Conservation (phyloP, 78 protist species). For the Andalucia godoyi region DNA sequence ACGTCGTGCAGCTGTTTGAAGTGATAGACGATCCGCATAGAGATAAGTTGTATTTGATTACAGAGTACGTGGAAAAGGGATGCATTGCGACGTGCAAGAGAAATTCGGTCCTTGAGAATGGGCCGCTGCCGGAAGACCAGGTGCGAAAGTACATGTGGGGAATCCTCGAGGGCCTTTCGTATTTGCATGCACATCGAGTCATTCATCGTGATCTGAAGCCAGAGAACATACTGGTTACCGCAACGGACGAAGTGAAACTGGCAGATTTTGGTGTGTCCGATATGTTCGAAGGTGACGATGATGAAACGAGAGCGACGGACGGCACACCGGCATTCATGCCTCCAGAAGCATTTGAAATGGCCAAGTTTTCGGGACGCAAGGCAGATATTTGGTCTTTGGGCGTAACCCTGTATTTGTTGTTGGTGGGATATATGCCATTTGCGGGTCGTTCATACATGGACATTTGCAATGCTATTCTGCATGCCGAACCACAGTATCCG, state of each 20-base stretch:
- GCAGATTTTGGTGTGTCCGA: conserved; percentile 49
- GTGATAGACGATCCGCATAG: conserved; percentile 65
- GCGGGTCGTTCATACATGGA: too few species aligned
- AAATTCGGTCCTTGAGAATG: too few species aligned
- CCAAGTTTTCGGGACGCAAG: neutral
- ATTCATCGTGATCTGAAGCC: conserved; percentile 62
- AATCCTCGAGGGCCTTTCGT: conserved; percentile 36
- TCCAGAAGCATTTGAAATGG: neutral
- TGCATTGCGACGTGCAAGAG: too few species aligned
- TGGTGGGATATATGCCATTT: too few species aligned
- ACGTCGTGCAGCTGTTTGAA: conserved; percentile 59
- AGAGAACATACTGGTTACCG: conserved; percentile 44
- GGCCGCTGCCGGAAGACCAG: conserved; percentile 16
- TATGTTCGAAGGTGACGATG: conserved; percentile 21
- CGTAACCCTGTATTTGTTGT: neutral
- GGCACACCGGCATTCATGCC: conserved; percentile 15
- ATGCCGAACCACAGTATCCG: too few species aligned
- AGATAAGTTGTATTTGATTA: conserved; percentile 12
- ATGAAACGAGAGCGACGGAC: conserved; percentile 19
- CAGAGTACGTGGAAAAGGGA: neutral
- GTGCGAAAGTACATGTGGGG: conserved; percentile 49
- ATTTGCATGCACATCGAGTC: conserved; percentile 43
- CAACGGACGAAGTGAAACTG: conserved; percentile 39
- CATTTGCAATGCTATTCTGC: too few species aligned
- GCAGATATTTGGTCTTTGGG: conserved; percentile 16